A percentile compares a stretch with the other conserved stretches of the same genome.
Evolutionary conservation across 2,329 filamentous ascomycete genomes (phyloP).

Genomic region (Hypoxylon sp.): DNA sequence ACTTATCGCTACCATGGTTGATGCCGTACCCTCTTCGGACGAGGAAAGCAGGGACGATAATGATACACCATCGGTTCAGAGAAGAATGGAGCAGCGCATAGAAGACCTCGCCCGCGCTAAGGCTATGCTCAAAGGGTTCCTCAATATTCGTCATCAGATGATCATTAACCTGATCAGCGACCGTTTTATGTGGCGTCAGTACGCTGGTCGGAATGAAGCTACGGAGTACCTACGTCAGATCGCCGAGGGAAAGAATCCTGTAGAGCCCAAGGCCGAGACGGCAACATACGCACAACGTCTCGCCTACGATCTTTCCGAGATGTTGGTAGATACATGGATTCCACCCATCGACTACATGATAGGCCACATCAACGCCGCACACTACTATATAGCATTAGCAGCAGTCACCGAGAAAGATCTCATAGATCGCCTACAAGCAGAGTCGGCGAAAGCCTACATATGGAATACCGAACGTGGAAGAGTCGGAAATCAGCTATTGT

Average conservation of each 20-base stretch:
- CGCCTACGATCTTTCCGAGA: neutral
- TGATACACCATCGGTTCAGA: neutral
- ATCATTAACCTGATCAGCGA: neutral
- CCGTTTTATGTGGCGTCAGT: slow-evolving; percentile 7
- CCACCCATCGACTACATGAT: neutral
- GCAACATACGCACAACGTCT: neutral
- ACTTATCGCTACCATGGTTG: slow-evolving; percentile 6
- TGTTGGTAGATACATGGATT: neutral
- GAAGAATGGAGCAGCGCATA: neutral
- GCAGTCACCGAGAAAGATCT: neutral
- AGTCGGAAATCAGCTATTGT: neutral
- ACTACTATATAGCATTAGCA: neutral
- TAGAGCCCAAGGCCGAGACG: neutral
- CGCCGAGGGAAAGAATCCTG: neutral
- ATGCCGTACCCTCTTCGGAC: slow-evolving; percentile 3
- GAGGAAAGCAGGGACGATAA: neutral
- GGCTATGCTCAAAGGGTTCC: slow-evolving; percentile 5
- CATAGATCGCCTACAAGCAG: neutral
- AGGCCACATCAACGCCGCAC: neutral
- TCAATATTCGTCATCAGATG: neutral
- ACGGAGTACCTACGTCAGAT: neutral
- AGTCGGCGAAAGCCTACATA: neutral
- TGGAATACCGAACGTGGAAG: neutral
- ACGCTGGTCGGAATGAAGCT: neutral
- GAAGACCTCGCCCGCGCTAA: slow-evolving; percentile 2